phyloP scores from a whole-genome alignment of 148 eudicot species.

The Vaccinium myrtillus region DNA sequence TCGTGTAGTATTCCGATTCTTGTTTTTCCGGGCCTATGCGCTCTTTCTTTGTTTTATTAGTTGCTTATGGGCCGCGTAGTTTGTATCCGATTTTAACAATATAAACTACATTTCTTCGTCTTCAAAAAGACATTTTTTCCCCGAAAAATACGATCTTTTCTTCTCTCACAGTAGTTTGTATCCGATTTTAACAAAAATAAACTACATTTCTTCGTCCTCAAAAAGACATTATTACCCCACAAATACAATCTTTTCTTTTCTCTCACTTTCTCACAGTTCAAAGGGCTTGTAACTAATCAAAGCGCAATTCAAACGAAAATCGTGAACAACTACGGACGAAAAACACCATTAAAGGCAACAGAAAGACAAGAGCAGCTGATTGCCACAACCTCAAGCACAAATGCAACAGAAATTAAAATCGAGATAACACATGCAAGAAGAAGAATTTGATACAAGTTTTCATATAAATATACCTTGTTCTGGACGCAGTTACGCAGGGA shows the following conservation, averaged over 20 bases:
- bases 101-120: no score
- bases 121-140: no score
- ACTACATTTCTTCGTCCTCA: no score
- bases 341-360: neutral
- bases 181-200: no score
- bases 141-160: no score
- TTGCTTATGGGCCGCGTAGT: no score
- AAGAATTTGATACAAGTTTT: neutral
- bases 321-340: neutral
- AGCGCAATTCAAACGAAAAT: neutral
- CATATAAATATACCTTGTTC: slow-evolving; percentile 40
- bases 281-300: neutral
- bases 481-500: slow-evolving; percentile 75
- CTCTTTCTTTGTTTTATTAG: no score
- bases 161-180: no score
- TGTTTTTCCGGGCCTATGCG: no score
- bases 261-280: neutral
- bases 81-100: no score
- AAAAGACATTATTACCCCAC: no score
- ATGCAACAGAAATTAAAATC: neutral
- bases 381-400: neutral
- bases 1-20: no score
- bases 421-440: neutral
- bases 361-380: neutral
- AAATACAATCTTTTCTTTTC: neutral